phyloP scores from a whole-genome alignment of 495 filamentous ascomycete genomes.

The Xylaria flabelliformis region DNA sequence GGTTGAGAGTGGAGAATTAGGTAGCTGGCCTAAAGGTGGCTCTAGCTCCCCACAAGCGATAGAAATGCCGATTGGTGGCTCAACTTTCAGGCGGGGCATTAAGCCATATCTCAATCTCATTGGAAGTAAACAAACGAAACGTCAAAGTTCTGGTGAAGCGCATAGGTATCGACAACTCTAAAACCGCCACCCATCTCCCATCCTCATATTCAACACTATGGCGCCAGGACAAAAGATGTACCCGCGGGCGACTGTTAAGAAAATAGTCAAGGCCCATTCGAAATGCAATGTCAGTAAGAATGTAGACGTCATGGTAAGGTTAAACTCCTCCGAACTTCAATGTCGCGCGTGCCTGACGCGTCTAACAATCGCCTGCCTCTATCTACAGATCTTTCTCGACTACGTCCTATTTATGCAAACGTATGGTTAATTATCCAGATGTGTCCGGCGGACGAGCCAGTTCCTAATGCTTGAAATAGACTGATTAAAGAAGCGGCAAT shows the following conservation, averaged over 20 bases:
- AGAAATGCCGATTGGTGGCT: slow-evolving; percentile 18
- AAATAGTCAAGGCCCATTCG: slow-evolving; percentile 88
- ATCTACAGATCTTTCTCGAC: slow-evolving; percentile 77
- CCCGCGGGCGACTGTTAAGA: slow-evolving; percentile 82
- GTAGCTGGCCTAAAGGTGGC: slow-evolving; percentile 4
- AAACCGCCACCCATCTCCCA: background rate
- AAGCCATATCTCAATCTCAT: slow-evolving; percentile 12
- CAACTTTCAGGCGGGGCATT: background rate
- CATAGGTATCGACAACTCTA: background rate
- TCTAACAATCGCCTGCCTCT: slow-evolving; percentile 18
- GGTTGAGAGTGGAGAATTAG: slow-evolving; percentile 1
- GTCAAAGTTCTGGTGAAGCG: background rate
- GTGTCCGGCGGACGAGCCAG: background rate
- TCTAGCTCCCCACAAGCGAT: background rate
- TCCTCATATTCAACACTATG: slow-evolving; percentile 44
- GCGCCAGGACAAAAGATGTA: slow-evolving; percentile 73
- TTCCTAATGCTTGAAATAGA: slow-evolving; percentile 50
- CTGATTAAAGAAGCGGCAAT: slow-evolving; percentile 85
- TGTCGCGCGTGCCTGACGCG: slow-evolving; percentile 28
- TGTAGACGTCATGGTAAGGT: slow-evolving; percentile 79
- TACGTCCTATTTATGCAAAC: slow-evolving; percentile 91
- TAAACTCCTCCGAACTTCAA: slow-evolving; percentile 24
- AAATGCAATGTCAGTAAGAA: slow-evolving; percentile 82
- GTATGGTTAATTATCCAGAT: slow-evolving; percentile 52
- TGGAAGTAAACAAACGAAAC: slow-evolving; percentile 13